Evolutionary conservation across 202 grass and related monocot species (phyloP), one percentile per base, ranked within the genome.

Genomic region (Brachypodium distachyon): DNA sequence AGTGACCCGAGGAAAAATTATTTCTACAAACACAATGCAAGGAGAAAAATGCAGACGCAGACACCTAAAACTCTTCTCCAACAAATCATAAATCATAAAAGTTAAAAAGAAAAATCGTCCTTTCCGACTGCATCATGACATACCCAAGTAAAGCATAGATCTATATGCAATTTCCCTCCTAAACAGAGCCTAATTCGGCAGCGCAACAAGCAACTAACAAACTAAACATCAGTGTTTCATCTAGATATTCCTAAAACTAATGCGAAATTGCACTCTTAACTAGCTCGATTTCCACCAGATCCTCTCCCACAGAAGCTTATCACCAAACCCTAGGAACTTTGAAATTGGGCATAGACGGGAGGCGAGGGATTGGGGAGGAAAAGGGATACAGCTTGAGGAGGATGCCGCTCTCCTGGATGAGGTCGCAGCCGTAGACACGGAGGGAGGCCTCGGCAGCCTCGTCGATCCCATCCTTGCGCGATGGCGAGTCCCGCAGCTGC

Each of bases 371-470:
- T 73, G 37, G 12, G 13, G 1, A 9, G 1, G 28, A 19, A 62
- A 85, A 31, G 78, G 87, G 82, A 97, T 94, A 94, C 91, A 97
- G 82, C 78, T 73, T 87, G 37, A 97, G 82, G 29, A 97, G 86
- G 67, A 97, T 92, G 86, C 91, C 87, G 41, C 89, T 88, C 87
- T 97, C 91, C 72, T 94, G 91, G 67, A 97, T 92, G 79, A 97
- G 91, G 64, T 90, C 89, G 50, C 91, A 94, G 32, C 91, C 88
- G 59, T 97, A 97, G 67, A 87, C 76, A 18, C 89, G 82, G 28
- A 97, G 84, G 14, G 85, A 61, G 53, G 67, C 86, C 77, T 97
- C 95, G 7, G 91, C 87, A 16, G 82, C 87, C 75, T 90, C 91
- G 69, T 94, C 89, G 41, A 97, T 92, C 42, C 89, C 91, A 84